Base-by-base conservation (phyloP, 176 grass and related monocot genomes). In the Cenchrus fungigraminus region DNA sequence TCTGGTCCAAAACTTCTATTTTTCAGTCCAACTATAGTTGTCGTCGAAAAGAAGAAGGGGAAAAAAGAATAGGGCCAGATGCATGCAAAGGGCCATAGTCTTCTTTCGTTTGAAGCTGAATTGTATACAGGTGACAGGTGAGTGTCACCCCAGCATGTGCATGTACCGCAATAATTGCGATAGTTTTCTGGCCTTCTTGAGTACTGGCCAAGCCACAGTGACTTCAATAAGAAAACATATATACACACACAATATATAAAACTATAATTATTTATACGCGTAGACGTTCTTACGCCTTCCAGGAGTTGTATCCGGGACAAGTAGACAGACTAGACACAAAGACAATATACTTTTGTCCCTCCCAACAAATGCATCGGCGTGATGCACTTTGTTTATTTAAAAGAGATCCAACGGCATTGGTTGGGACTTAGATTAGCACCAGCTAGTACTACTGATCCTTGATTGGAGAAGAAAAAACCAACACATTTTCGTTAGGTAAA, bases 161-260 rank as follows among this genome's bases (percentile, higher is more conserved):
- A 88, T 88, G 75, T 49, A 88, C 81, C 81, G 7, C 67, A 84
- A 88, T 79, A 42, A 88, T 84, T 73, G 81, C 75, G 63, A 29
- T 8, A 29, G 57, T 72, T 72, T 73, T 65, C 60, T 57, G 40
- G 45, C 22, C 31, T 52, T 12, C 31, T 52, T 12, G 74, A 50
- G 40, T 72, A 79, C 51, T 68, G 9, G 8, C 37, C 83, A 78
- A 52, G 69, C 6, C 63, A 74, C 9, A 74, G 59, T 14, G 57
- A 19, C 51, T 74, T 64, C 28, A 68, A 28, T 49, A 28, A 16
- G 31, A 0, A 74, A 46, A 46, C 64, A 62, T 15, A 73, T 5
- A 37, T 37, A 3, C 34, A 37, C 34, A 37, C 3, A 45, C 44
- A 45, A 40, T 45, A 45, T 45, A 45, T 45, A 45, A 45, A 45